A percentile compares a stretch with the other conserved stretches of the same genome.
Evolutionary conservation across 2,329 filamentous ascomycete genomes (phyloP).

Genomic region (Neopestalotiopsis rosae): DNA sequence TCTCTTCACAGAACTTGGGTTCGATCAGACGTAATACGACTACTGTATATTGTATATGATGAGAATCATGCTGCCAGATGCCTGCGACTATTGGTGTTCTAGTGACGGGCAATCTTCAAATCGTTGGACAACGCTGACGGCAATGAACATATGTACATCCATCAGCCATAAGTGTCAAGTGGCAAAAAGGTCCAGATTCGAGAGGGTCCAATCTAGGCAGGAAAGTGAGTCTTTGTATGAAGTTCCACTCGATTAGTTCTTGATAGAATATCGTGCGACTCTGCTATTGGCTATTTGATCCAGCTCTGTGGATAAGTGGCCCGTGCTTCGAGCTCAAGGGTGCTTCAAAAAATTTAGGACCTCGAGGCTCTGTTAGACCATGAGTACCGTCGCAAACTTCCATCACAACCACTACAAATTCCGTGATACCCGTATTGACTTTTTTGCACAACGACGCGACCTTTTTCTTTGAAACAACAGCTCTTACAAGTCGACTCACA

Average conservation of each 20-base stretch:
- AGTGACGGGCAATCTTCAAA: too few relatives aligned
- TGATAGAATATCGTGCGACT: not conserved
- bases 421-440: conserved; percentile 24
- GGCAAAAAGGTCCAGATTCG: not conserved
- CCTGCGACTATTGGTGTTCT: too few relatives aligned
- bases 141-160: too few relatives aligned
- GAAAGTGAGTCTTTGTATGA: not conserved
- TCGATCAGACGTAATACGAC: too few relatives aligned
- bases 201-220: not conserved
- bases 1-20: not conserved
- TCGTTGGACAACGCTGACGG: too few relatives aligned
- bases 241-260: not conserved
- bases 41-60: too few relatives aligned
- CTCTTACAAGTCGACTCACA: not conserved
- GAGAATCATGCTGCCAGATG: too few relatives aligned
- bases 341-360: conserved; percentile 26
- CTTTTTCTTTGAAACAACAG: not conserved
- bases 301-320: conserved; percentile 24
- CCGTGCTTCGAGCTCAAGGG: not conserved
- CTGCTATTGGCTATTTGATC: conserved; percentile 24
- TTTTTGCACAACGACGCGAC: conserved; percentile 8
- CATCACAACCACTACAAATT: not conserved
- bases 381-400: conserved; percentile 2
- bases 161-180: not conserved
- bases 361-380: conserved; percentile 21